Percentiles rank a stretch among this genome's conserved stretches.
These are phyloP conservation scores for Plasmodium gonderi DNA, from an alignment of 169 alveolate species.

Conservation along the genomic window DNA sequence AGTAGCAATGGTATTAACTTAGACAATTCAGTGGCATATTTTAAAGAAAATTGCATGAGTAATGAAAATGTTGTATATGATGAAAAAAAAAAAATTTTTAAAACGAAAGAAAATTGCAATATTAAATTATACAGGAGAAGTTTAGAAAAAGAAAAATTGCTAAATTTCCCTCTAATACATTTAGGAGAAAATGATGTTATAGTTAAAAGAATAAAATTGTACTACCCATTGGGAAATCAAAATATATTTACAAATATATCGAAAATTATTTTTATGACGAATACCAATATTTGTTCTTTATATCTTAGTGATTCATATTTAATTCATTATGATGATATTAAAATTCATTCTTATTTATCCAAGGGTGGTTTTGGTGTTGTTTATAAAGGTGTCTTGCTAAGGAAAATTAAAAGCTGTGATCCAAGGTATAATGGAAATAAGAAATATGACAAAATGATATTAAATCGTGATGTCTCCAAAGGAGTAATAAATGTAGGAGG, in stretches of 20 bases:
- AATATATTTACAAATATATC: constrained; percentile 58
- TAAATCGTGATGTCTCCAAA: not conserved
- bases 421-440: not conserved
- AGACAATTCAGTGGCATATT: constrained; percentile 16
- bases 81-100: constrained; percentile 40
- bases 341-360: constrained; percentile 39
- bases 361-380: constrained; percentile 73
- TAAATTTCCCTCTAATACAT: constrained; percentile 49
- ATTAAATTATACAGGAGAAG: constrained; percentile 60
- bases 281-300: constrained; percentile 41
- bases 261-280: constrained; percentile 63
- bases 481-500: not conserved
- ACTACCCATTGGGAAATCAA: constrained; percentile 43
- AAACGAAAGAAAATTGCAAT: constrained; percentile 64
- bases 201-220: constrained; percentile 50
- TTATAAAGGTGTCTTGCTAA: constrained; percentile 27
- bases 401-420: constrained; percentile 15
- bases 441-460: not conserved
- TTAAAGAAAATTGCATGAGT: constrained; percentile 40
- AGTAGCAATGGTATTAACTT: not conserved
- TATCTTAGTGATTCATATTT: constrained; percentile 24
- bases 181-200: constrained; percentile 67
- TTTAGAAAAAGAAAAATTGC: constrained; percentile 42
- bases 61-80: constrained; percentile 67
- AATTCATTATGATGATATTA: constrained; percentile 40